Percentiles rank a stretch among this genome's conserved stretches.
phyloP scores from a whole-genome alignment of 2,329 filamentous ascomycete species.

The Thelonectria discophora region DNA sequence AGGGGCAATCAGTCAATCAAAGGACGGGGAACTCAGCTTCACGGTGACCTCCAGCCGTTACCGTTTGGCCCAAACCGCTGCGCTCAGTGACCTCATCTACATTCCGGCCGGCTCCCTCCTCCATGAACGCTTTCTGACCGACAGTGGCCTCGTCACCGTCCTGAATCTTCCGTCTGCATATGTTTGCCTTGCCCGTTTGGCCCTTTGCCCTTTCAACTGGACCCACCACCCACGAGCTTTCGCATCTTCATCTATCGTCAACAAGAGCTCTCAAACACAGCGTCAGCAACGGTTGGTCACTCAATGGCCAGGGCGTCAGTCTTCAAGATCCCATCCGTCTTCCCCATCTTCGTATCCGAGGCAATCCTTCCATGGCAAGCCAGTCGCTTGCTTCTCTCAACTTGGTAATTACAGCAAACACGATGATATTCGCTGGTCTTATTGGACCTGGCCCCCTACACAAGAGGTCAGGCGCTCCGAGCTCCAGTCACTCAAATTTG shows the following conservation, averaged over 20 bases:
- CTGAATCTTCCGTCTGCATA: not conserved
- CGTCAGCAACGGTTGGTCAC: slow-evolving; percentile 5
- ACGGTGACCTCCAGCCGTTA: not conserved
- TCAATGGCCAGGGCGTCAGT: not conserved
- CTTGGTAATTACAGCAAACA: slow-evolving; percentile 1
- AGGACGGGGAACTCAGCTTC: not conserved
- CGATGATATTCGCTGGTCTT: not conserved
- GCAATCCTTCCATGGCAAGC: slow-evolving; percentile 17
- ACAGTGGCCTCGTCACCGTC: not conserved
- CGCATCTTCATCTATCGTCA: slow-evolving; percentile 16
- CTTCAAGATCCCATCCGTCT: not conserved
- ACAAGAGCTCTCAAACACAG: slow-evolving; percentile 4
- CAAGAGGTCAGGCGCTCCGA: slow-evolving; percentile 19
- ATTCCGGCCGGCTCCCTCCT: not conserved
- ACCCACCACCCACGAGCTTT: slow-evolving; percentile 22
- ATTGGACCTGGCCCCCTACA: slow-evolving; percentile 1
- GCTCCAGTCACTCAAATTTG: slow-evolving; percentile 27
- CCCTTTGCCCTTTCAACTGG: slow-evolving; percentile 19
- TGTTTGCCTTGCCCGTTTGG: slow-evolving; percentile 16
- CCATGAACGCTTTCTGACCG: slow-evolving; percentile 1
- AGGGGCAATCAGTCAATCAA: slow-evolving; percentile 32
- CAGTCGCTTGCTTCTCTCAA: slow-evolving; percentile 9
- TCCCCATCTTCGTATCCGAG: slow-evolving; percentile 13
- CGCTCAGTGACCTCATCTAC: slow-evolving; percentile 30
- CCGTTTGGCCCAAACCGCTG: not conserved